Base-by-base conservation (phyloP, 164 flowering plant genomes). In the Magnolia kwangsiensis region DNA sequence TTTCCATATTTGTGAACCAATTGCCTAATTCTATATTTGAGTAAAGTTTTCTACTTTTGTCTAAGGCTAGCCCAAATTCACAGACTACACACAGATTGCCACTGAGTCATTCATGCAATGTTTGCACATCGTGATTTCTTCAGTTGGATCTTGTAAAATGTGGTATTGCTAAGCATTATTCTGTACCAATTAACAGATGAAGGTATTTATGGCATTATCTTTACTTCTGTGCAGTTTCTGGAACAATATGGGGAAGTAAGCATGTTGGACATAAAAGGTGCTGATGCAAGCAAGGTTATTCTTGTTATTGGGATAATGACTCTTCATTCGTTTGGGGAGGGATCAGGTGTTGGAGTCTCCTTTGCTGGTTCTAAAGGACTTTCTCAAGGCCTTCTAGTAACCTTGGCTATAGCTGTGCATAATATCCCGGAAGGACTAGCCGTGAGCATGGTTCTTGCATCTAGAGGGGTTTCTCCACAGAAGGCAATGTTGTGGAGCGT, bases 281-380 rank as follows among this genome's bases (percentile, higher is more conserved):
- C 99, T 20, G 99, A 94, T 76, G 99, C 99, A 50, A 78, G 91
- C 71, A 96, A 92, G 82, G 97, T 85, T 23, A 88, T 96, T 79
- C 98, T 96, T 85, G 98, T 96, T 51, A 84, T 96, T 81, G 99
- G 99, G 61, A 96, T 96, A 71, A 96, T 96, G 99, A 96, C 99
- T 59, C 97, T 96, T 79, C 98, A 96, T 88, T 94, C 99, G 72
- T 96, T 94, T 86, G 99, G 99, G 19, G 99, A 94, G 86, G 99
- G 99, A 19, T 93, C 99, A 58, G 99, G 99, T 75, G 99, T 96
- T 80, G 99, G 99, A 65, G 99, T 96, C 67, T 96, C 99, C 49
- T 94, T 96, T 89, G 99, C 99, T 76, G 99, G 99, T 49, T 88
- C 99, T n/a, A 92, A 92, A 83, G 99, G 99, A 71, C 88, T 96